phyloP scores from a whole-genome alignment of 768 basidiomycete genomes.

The Lyophyllum atratum region DNA sequence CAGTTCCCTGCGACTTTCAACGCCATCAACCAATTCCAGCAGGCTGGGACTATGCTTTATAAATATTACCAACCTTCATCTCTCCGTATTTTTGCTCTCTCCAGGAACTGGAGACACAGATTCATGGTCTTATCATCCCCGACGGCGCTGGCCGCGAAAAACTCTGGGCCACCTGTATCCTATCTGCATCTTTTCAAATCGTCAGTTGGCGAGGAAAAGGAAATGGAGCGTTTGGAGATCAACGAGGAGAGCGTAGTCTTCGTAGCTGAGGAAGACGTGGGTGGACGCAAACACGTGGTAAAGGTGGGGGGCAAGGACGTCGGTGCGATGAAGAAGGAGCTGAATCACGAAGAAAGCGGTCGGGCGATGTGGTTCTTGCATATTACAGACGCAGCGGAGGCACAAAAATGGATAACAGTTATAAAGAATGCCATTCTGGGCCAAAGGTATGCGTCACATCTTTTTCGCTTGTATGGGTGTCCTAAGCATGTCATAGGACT shows the following conservation, averaged over 20 bases:
- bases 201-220: slow-evolving; percentile 56
- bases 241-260: slow-evolving; percentile 78
- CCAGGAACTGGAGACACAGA: slow-evolving; percentile 72
- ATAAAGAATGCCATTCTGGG: slow-evolving; percentile 74
- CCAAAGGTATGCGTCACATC: slow-evolving; percentile 52
- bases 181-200: slow-evolving; percentile 80
- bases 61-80: slow-evolving; percentile 72
- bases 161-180: slow-evolving; percentile 42
- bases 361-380: slow-evolving; percentile 73
- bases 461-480: neutral
- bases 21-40: slow-evolving; percentile 51
- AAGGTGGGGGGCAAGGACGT: slow-evolving; percentile 69
- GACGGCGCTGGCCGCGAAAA: slow-evolving; percentile 35
- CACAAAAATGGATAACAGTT: slow-evolving; percentile 74
- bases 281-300: slow-evolving; percentile 53
- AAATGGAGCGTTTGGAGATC: slow-evolving; percentile 75
- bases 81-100: slow-evolving; percentile 70
- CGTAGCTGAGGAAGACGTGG: slow-evolving; percentile 61
- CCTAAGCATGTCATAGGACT: slow-evolving; percentile 42
- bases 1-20: slow-evolving; percentile 62
- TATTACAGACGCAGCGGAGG: slow-evolving; percentile 58
- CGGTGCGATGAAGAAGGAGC: slow-evolving; percentile 46
- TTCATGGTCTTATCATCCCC: slow-evolving; percentile 61
- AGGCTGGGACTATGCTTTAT: slow-evolving; percentile 55
- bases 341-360: slow-evolving; percentile 48